phyloP scores from a whole-genome alignment of 192 early-diverging fungal genomes.

The Mortierella hygrophila region DNA sequence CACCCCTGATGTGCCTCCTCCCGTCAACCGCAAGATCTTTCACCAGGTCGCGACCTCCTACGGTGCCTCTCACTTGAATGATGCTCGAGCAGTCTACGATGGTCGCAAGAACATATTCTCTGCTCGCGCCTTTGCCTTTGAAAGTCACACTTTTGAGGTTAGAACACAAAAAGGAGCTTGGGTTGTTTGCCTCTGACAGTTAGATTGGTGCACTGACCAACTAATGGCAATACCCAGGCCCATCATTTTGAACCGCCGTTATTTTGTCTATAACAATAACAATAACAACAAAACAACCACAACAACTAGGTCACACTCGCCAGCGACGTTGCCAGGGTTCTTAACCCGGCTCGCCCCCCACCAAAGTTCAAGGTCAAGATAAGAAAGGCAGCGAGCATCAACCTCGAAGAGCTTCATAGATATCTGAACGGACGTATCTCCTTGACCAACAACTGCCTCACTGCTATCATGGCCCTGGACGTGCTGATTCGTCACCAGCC shows the following conservation, averaged over 20 bases:
- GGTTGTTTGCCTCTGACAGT: background rate
- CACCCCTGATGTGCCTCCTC: constrained; percentile 79
- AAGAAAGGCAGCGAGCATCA: constrained; percentile 71
- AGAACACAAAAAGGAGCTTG: background rate
- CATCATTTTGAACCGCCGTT: background rate
- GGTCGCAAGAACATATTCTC: constrained; percentile 85
- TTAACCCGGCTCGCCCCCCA: constrained; percentile 49
- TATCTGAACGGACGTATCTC: constrained; percentile 63
- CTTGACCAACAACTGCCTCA: constrained; percentile 58
- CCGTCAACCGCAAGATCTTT: constrained; percentile 77
- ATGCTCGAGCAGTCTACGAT: constrained; percentile 82
- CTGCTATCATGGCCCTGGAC: constrained; percentile 77
- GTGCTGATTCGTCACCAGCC: constrained; percentile 85
- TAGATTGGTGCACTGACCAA: background rate
- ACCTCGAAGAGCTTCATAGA: constrained; percentile 71
- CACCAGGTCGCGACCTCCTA: constrained; percentile 69
- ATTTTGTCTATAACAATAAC: no score
- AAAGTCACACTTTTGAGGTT: constrained; percentile 72
- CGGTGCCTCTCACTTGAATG: constrained; percentile 65
- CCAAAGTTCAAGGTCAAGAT: constrained; percentile 75
- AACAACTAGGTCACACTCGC: constrained; percentile 14
- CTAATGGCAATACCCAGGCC: background rate
- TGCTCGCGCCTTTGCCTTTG: constrained; percentile 65
- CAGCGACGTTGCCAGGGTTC: background rate
- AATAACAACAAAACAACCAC: no score